Evolutionary conservation across 2,329 filamentous ascomycete species (phyloP), one percentile per base, ranked within the genome.

Genomic region (Phyllosticta capitalensis): DNA sequence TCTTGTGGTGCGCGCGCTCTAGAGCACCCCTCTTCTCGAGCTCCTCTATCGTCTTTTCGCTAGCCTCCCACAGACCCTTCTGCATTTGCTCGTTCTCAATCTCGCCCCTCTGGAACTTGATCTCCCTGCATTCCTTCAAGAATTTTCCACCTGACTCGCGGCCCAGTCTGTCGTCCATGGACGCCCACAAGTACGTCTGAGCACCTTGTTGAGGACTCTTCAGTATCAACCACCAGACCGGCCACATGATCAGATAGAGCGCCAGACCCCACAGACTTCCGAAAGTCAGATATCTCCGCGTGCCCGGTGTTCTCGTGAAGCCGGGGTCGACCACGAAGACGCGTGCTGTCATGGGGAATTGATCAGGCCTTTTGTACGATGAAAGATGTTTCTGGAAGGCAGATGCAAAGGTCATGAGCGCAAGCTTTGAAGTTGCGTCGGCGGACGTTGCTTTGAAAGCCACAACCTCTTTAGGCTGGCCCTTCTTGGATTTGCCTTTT

Each of bases 311-410:
- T 56, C 94, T 84, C 22, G 85, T 83, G 64, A 87, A 83, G 20
- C 94, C 92, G 0, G 94, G 94, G 67, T 99, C 92, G 1, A 92
- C 89, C 61, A 96, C 82, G 55, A 96, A 79, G 52, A 96, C 90
- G 33, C 89, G 84, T 3, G 91, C 82, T 65, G 90, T 96, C 77
- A 86, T 87, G 0, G 90, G 90, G 54, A 89, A 78, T 63, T 87
- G 83, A 70, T 99, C 94, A 0, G 92, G 90, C 22, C 94, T 82
- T 67, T 89, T 83, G 73, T 95, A 95, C 1, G 86, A 78, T 65
- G 91, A 86, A 53, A 99, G 79, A 71, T 96, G 92, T 71, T 95
- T 94, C 75, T 97, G 92, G 71, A 92, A 96, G 9, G 92, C 88
- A 54, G 87, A 83, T 0, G 89, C 92, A 70, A 99, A 97, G 17